Evolutionary conservation across 306 rosid genomes (phyloP).

Genomic region (Leucaena leucocephala): DNA sequence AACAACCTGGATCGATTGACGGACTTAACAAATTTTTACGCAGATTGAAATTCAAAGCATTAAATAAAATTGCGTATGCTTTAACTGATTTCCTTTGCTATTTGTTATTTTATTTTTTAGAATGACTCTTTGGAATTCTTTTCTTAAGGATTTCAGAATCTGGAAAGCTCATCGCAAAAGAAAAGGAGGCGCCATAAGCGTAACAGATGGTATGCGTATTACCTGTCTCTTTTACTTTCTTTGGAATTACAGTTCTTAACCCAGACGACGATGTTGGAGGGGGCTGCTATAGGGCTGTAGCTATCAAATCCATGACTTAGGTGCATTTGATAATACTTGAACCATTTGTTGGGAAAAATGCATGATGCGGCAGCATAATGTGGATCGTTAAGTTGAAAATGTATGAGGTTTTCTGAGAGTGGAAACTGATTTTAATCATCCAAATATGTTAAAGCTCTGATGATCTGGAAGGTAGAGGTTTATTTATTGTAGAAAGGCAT

Average conservation of each 20-base stretch:
- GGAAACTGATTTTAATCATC: not conserved
- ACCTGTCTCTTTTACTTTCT: conserved; percentile 2
- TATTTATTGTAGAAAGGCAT: not conserved
- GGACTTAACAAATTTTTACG: not conserved
- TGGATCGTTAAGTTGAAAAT: no score
- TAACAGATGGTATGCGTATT: conserved; percentile 29
- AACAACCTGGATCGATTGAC: not conserved
- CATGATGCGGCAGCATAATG: no score
- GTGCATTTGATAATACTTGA: not conserved
- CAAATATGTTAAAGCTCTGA: not conserved
- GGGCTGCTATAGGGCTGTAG: not conserved
- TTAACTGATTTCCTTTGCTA: not conserved
- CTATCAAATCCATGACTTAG: not conserved
- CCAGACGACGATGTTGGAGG: not conserved
- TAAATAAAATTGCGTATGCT: not conserved
- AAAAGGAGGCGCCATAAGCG: conserved; percentile 8
- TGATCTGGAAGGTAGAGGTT: not conserved
- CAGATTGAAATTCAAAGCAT: not conserved
- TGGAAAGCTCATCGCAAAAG: not conserved
- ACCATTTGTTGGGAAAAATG: not conserved
- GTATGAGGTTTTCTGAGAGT: not conserved
- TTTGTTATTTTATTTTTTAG: not conserved
- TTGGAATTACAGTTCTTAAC: not conserved
- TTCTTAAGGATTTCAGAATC: conserved; percentile 18
- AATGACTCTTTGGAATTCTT: not conserved